phyloP scores from a whole-genome alignment of 139 green algal genomes.

The Trebouxia sp. region DNA sequence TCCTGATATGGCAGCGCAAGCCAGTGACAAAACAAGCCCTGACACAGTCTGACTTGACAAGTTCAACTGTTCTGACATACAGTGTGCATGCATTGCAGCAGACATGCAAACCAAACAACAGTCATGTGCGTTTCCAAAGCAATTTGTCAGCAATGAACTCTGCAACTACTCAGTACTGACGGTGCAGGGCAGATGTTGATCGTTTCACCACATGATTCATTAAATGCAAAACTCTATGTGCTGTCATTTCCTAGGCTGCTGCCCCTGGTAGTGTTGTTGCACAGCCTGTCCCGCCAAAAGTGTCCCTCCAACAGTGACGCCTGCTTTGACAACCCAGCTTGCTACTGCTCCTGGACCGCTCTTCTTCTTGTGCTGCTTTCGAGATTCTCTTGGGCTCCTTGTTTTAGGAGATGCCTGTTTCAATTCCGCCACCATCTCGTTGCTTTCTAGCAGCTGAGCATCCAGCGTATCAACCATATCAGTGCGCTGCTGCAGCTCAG shows the following conservation, averaged over 20 bases:
- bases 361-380: neutral
- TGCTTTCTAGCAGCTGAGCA: slow-evolving; percentile 18
- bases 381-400: neutral
- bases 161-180: too few species aligned
- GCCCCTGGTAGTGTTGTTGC: slow-evolving; percentile 15
- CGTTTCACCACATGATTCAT: too few species aligned
- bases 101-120: too few species aligned
- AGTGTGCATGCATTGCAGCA: too few species aligned
- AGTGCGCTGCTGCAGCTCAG: slow-evolving; percentile 4
- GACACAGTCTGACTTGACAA: too few species aligned
- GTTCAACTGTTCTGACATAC: too few species aligned
- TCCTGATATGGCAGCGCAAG: too few species aligned
- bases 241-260: slow-evolving; percentile 6
- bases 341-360: slow-evolving; percentile 5
- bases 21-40: too few species aligned
- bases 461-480: neutral
- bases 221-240: too few species aligned
- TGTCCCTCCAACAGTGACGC: slow-evolving; percentile 7
- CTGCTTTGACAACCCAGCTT: slow-evolving; percentile 5
- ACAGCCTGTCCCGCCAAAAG: neutral
- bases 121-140: too few species aligned
- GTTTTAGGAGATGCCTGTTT: neutral
- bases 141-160: too few species aligned
- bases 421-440: neutral
- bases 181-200: too few species aligned